Percentiles rank a stretch among this genome's conserved stretches.
Evolutionary conservation across 2,329 filamentous ascomycete genomes (phyloP).

Genomic region (Cryphonectria carpinicola): DNA sequence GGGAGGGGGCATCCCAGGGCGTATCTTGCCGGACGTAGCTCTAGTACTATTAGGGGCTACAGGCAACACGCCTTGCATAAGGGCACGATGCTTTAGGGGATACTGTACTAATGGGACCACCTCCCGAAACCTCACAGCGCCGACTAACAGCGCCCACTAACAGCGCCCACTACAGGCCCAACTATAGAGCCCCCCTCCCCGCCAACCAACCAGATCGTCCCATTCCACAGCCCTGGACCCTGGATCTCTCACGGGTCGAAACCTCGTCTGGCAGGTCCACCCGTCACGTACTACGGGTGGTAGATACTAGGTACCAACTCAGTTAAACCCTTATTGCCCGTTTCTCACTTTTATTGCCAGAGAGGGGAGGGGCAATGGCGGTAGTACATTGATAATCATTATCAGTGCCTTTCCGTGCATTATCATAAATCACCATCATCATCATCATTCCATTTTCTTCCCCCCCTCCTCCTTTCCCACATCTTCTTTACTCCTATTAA

Average conservation of each 20-base stretch:
- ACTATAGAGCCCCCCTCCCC: too few species aligned
- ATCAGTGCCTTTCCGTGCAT: not conserved
- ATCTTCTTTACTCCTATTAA: not conserved
- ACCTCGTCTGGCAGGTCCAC: not conserved
- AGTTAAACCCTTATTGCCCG: not conserved
- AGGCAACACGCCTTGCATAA: not conserved
- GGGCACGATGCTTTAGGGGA: not conserved
- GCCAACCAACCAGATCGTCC: not conserved
- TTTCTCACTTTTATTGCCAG: not conserved
- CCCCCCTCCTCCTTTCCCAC: not conserved
- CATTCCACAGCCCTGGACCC: not conserved
- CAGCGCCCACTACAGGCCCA: not conserved
- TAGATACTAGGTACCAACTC: not conserved
- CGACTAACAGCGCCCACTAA: too few species aligned
- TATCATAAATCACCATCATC: not conserved
- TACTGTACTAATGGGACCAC: not conserved
- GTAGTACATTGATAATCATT: not conserved
- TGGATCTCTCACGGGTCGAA: not conserved
- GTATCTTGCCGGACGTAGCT: constrained; percentile 1
- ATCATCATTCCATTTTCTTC: not conserved
- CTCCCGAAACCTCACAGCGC: not conserved
- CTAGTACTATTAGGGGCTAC: not conserved
- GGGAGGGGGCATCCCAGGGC: not conserved
- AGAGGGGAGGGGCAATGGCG: not conserved
- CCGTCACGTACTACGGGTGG: not conserved